Conservation (phyloP, 176 grass and related monocot genomes). For the Oryza meridionalis region DNA sequence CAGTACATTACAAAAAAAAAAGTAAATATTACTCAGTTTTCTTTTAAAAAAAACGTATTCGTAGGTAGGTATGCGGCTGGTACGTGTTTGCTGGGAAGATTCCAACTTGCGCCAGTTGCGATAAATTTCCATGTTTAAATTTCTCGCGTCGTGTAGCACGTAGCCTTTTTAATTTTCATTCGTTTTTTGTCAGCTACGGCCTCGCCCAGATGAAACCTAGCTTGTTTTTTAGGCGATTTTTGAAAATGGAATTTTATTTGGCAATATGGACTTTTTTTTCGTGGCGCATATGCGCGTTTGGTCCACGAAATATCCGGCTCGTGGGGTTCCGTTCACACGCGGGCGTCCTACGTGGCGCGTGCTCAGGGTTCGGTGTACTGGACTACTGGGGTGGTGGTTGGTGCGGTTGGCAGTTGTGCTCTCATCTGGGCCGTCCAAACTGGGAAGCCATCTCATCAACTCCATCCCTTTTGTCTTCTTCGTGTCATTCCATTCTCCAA, state of each 20-base stretch:
- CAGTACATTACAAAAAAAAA: not conserved
- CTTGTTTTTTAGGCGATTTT: not conserved
- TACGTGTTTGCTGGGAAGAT: not conserved
- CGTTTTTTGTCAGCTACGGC: no score
- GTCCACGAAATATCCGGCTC: not conserved
- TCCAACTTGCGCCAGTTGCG: not conserved
- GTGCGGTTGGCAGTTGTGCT: not conserved
- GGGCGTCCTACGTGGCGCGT: not conserved
- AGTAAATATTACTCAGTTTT: no score
- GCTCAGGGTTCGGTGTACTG: not conserved
- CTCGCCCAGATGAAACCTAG: not conserved
- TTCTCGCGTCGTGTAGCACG: not conserved
- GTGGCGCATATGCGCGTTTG: not conserved
- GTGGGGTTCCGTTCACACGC: not conserved
- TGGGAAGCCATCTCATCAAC: no score
- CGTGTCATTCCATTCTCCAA: not conserved
- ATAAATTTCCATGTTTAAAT: not conserved
- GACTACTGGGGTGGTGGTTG: not conserved
- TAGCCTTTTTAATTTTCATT: not conserved
- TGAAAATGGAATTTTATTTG: not conserved
- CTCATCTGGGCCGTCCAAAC: slow-evolving; percentile 22
- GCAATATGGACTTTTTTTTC: not conserved
- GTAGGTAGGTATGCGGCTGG: not conserved
- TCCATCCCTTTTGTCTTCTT: not conserved
- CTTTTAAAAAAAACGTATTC: not conserved